Conservation (phyloP, 2,329 filamentous ascomycete genomes). For the Chrysosporium queenslandicum region DNA sequence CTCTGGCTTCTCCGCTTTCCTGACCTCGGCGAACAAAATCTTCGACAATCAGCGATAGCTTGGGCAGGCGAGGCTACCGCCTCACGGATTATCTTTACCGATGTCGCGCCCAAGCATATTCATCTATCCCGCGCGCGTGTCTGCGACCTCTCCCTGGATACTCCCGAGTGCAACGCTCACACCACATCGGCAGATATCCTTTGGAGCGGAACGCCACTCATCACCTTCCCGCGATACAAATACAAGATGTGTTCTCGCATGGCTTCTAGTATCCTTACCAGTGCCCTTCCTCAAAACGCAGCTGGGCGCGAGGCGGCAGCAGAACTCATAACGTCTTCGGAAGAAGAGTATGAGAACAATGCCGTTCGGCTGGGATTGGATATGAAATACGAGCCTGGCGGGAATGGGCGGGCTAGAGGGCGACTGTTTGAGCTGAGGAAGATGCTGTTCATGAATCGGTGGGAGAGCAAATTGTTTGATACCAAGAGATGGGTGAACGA, state of each 20-base stretch:
- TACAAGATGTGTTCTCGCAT: slow-evolving; percentile 99
- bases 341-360: slow-evolving; percentile 73
- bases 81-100: slow-evolving; percentile 81
- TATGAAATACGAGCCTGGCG: slow-evolving; percentile 47
- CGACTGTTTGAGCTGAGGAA: slow-evolving; percentile 68
- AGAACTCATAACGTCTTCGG: slow-evolving; percentile 67
- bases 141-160: slow-evolving; percentile 92
- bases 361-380: slow-evolving; percentile 58
- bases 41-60: slow-evolving; percentile 64
- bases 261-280: slow-evolving; percentile 86
- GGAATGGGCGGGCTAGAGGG: slow-evolving; percentile 42
- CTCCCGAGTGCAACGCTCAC: slow-evolving; percentile 94
- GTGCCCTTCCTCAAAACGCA: slow-evolving; percentile 64
- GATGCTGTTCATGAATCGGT: slow-evolving; percentile 72
- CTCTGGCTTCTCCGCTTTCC: slow-evolving; percentile 97
- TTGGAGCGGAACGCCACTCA: slow-evolving; percentile 87
- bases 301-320: slow-evolving; percentile 57
- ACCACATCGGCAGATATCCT: slow-evolving; percentile 93
- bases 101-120: slow-evolving; percentile 87
- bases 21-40: slow-evolving; percentile 77
- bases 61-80: slow-evolving; percentile 86
- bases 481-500: slow-evolving; percentile 85
- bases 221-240: slow-evolving; percentile 81
- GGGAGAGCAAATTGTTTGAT: slow-evolving; percentile 81
- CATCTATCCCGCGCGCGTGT: slow-evolving; percentile 88